These are phyloP conservation scores for Cryptococcus jaspeensis DNA, from an alignment of 1,284 basidiomycete species.

Conservation along the genomic window DNA sequence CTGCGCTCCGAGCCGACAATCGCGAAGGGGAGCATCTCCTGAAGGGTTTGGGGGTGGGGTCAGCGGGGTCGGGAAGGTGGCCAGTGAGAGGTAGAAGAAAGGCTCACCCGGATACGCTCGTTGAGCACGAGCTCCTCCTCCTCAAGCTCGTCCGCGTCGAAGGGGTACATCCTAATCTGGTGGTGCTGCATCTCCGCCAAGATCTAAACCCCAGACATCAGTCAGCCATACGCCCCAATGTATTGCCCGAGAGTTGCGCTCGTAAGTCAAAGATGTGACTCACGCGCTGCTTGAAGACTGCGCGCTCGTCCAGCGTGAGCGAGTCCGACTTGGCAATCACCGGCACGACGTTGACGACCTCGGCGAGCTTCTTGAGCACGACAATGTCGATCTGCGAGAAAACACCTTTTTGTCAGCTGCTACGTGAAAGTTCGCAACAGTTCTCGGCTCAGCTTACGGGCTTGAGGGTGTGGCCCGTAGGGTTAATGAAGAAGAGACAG, in stretches of 20 bases:
- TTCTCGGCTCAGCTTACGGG: conserved; percentile 50
- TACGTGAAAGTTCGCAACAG: no score
- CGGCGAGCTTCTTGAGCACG: conserved; percentile 97
- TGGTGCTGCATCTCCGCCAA: conserved; percentile 89
- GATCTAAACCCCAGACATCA: conserved; percentile 58
- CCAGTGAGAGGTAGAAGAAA: neutral
- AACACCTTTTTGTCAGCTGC: neutral
- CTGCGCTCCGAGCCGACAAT: conserved; percentile 92
- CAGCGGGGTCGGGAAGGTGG: neutral
- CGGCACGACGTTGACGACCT: conserved; percentile 98
- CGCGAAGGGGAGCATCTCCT: conserved; percentile 94
- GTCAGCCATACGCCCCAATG: no score
- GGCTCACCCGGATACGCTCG: conserved; percentile 77
- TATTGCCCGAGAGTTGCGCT: no score
- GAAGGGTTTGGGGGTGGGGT: neutral
- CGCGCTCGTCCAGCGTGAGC: conserved; percentile 89
- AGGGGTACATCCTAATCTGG: conserved; percentile 93
- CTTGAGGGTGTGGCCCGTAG: conserved; percentile 87
- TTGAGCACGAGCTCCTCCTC: conserved; percentile 83
- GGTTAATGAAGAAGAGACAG: conserved; percentile 97
- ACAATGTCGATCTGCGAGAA: conserved; percentile 75
- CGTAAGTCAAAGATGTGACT: conserved; percentile 12
- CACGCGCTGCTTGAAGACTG: conserved; percentile 88
- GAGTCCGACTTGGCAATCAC: conserved; percentile 98
- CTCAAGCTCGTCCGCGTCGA: conserved; percentile 94